Base-by-base conservation (phyloP, 2,329 filamentous ascomycete genomes). In the Fusarium begoniae region DNA sequence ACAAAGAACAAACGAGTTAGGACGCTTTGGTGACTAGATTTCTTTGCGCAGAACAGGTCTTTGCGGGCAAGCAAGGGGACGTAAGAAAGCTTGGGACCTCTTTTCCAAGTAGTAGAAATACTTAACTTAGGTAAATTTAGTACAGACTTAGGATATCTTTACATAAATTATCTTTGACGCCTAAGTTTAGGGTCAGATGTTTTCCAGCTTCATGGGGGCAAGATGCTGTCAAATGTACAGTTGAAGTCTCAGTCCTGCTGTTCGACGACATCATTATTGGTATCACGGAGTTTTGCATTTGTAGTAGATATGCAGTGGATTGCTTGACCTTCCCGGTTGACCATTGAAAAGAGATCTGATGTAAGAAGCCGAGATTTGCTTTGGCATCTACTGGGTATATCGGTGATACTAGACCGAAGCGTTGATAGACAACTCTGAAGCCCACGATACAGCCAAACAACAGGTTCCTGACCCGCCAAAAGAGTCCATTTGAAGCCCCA, bases 371-470 rank as follows among this genome's bases (percentile, higher is more conserved):
- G 30, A 44, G 59, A 17, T 44, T 57, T 57, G n/a, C 1, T 47
- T 22, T n/a, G 41, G 10, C 18, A 11, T 37, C 35, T 8, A 22
- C 35, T 22, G 26, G 32, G 22, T 41, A 53, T 67, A 26, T 53
- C 40, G 65, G 45, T 41, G 20, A 35, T 60, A 67, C 66, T 53
- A 41, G 17, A 28, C 28, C 26, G 14, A 37, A 67, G 45, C 53
- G 55, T 53, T 56, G 45, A 67, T 41, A 51, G 32, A 68, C 15
- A 54, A 68, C 26, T 67, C 41, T 32, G 35, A 67, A 40, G 45
- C 53, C 54, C 63, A 51, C n/a, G 18, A 61, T 47, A 26, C 45
- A 68, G 47, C 65, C 65, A 68, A 54, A 51, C 63, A 47, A n/a
- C 41, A 37, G 17, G 35, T 4, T 17, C 18, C 37, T n/a, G 64